phyloP scores from a whole-genome alignment of 805 yeast species.

The Lipomyces anomalus region DNA sequence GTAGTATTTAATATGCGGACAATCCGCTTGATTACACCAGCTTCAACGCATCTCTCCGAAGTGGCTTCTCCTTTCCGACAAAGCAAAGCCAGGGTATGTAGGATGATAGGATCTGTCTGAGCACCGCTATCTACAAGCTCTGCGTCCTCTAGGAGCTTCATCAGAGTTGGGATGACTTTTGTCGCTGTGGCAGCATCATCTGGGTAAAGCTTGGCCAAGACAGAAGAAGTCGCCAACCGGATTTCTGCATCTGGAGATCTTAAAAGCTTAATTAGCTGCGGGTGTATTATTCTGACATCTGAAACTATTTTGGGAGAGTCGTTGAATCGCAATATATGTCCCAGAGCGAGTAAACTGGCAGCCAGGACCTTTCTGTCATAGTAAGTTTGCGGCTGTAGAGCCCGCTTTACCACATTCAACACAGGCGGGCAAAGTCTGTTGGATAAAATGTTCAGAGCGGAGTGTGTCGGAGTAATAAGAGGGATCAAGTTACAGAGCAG shows the following conservation, averaged over 20 bases:
- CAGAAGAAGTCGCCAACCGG: not conserved
- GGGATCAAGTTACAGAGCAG: slow-evolving; percentile 13
- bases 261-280: no score
- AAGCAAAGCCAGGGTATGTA: slow-evolving; percentile 29
- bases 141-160: slow-evolving; percentile 29
- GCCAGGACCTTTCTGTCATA: no score
- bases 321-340: no score
- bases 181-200: slow-evolving; percentile 20
- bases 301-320: no score
- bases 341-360: no score
- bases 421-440: no score
- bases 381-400: no score
- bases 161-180: slow-evolving; percentile 31
- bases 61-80: slow-evolving; percentile 32
- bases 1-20: slow-evolving; percentile 21
- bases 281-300: no score
- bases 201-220: slow-evolving; percentile 6
- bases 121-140: slow-evolving; percentile 23
- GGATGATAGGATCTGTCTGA: slow-evolving; percentile 13
- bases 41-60: slow-evolving; percentile 33
- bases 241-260: no score
- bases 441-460: not conserved
- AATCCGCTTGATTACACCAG: slow-evolving; percentile 30
- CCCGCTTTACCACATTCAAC: no score
- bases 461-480: slow-evolving; percentile 9